phyloP scores from a whole-genome alignment of 495 filamentous ascomycete species.

The Tuber umbilicatum region DNA sequence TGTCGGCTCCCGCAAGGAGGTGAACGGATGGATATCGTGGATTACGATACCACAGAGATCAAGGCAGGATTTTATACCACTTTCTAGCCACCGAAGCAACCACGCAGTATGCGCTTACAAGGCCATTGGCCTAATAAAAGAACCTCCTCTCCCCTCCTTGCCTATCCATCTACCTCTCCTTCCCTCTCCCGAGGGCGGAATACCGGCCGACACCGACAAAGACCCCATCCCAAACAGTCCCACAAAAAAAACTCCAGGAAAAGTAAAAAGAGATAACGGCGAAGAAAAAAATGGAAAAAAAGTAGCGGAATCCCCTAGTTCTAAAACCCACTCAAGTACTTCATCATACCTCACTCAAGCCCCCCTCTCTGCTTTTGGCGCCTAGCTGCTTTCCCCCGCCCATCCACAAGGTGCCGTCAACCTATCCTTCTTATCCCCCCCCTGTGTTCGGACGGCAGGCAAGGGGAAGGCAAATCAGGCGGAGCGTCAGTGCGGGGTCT shows the following conservation, averaged over 20 bases:
- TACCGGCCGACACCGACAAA: not conserved
- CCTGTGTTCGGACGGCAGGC: not conserved
- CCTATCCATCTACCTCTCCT: not conserved
- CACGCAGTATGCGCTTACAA: not conserved
- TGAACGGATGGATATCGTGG: not conserved
- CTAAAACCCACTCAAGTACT: not conserved
- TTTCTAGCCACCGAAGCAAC: not conserved
- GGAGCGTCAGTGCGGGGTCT: not conserved
- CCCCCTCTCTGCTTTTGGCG: not conserved
- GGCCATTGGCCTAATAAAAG: not conserved
- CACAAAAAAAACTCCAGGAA: not conserved
- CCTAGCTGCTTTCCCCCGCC: not conserved
- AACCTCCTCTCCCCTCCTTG: not conserved
- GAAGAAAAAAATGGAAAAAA: not conserved
- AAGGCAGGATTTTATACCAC: not conserved
- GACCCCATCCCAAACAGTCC: not conserved
- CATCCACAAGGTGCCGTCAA: not conserved
- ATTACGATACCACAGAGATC: not conserved
- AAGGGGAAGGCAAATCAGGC: not conserved
- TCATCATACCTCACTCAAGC: not conserved
- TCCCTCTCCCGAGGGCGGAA: not conserved
- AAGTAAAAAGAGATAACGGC: not conserved
- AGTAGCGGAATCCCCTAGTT: not conserved
- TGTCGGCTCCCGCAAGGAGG: not conserved
- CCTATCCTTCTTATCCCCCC: not conserved